A percentile compares a stretch with the other conserved stretches of the same genome.
phyloP scores from a whole-genome alignment of 2,329 filamentous ascomycete genomes.

The Trichoderma polysporum region DNA sequence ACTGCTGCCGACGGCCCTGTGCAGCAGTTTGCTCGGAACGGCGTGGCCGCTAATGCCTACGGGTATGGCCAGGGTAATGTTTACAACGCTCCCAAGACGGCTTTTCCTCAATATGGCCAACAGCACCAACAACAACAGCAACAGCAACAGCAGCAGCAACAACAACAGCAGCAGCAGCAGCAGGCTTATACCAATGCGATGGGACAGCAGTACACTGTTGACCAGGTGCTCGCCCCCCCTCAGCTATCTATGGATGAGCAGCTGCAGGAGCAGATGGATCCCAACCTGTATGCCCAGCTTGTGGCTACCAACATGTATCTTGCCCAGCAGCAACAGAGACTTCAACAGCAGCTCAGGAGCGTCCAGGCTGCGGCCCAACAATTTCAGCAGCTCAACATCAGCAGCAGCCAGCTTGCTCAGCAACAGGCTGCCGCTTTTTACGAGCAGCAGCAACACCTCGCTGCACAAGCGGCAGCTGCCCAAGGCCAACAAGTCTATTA shows the following conservation, averaged over 20 bases:
- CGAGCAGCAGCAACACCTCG: slow-evolving; percentile 38
- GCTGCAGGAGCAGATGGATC: slow-evolving; percentile 75
- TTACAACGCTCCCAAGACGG: slow-evolving; percentile 57
- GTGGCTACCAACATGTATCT: slow-evolving; percentile 90
- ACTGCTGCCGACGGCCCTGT: slow-evolving; percentile 39
- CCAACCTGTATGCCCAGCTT: slow-evolving; percentile 81
- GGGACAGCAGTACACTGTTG: slow-evolving; percentile 67
- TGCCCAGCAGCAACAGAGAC: slow-evolving; percentile 88
- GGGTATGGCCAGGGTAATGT: slow-evolving; percentile 43
- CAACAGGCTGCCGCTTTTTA: slow-evolving; percentile 40
- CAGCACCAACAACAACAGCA: slow-evolving; percentile 25
- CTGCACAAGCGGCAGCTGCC: slow-evolving; percentile 38
- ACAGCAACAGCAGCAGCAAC: slow-evolving; percentile 18
- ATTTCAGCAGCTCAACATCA: slow-evolving; percentile 74
- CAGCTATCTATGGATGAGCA: slow-evolving; percentile 72
- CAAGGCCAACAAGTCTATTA: slow-evolving; percentile 79
- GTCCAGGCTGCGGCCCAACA: slow-evolving; percentile 82
- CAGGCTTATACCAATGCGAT: slow-evolving; percentile 31
- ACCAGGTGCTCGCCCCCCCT: slow-evolving; percentile 84
- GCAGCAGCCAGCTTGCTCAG: slow-evolving; percentile 47
- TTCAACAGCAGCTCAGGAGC: slow-evolving; percentile 87
- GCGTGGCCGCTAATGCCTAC: slow-evolving; percentile 46
- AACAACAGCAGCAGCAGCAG: slow-evolving; percentile 24
- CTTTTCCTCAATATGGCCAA: slow-evolving; percentile 50
- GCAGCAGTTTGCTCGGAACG: slow-evolving; percentile 46